phyloP scores from a whole-genome alignment of 306 rosid genomes.

The Vigna trinervia region DNA sequence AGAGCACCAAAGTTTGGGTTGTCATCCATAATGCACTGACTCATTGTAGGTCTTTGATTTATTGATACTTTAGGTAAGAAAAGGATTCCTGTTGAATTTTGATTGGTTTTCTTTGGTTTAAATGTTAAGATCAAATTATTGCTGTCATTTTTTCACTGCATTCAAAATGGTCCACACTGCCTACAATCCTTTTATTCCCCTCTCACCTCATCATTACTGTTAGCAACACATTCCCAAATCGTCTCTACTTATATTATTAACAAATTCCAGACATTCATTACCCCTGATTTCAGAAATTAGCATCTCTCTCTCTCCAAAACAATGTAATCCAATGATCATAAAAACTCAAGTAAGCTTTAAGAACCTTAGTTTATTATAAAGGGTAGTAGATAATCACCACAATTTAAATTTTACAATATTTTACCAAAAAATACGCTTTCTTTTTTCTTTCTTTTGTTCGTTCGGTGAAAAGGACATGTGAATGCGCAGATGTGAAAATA shows the following conservation, averaged over 20 bases:
- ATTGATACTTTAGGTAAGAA: conserved; percentile 39
- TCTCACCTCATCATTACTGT: conserved; percentile 63
- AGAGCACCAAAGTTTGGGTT: conserved; percentile 42
- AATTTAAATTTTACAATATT: conserved; percentile 32
- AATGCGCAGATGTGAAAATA: conserved; percentile 68
- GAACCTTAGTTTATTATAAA: conserved; percentile 25
- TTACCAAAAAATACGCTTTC: conserved; percentile 42
- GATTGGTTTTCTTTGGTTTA: conserved; percentile 43
- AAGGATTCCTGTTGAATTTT: conserved; percentile 46
- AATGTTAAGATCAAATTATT: conserved; percentile 43
- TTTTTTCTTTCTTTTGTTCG: conserved; percentile 56
- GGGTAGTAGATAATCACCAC: conserved; percentile 27
- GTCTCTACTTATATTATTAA: conserved; percentile 40
- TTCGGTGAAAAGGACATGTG: conserved; percentile 83
- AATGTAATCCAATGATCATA: conserved; percentile 22
- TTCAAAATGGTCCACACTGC: conserved; percentile 53
- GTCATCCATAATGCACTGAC: conserved; percentile 52
- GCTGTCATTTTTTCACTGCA: conserved; percentile 40
- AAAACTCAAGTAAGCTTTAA: conserved; percentile 31
- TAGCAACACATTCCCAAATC: conserved; percentile 54
- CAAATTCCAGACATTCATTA: conserved; percentile 46
- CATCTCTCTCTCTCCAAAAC: conserved; percentile 21
- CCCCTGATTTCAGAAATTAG: conserved; percentile 35
- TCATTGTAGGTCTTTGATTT: conserved; percentile 39
- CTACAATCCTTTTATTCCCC: conserved; percentile 46